A percentile compares a stretch with the other conserved stretches of the same genome.
Evolutionary conservation across 257 asterid species (phyloP).

Genomic region (Coffea canephora): DNA sequence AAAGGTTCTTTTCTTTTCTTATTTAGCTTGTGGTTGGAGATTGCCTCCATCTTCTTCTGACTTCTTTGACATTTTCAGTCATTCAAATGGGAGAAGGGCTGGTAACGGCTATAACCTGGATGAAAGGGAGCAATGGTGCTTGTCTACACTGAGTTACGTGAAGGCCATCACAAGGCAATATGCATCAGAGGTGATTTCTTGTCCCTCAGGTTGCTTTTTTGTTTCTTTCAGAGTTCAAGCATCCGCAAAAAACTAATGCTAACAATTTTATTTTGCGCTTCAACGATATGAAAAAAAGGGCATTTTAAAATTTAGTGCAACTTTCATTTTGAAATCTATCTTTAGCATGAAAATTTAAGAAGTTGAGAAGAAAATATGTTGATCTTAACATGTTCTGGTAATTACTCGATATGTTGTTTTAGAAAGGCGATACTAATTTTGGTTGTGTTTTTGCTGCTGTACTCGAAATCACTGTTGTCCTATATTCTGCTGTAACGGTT

Average conservation of each 20-base stretch:
- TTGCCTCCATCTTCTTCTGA: background rate
- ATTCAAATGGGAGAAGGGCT: slow-evolving; percentile 44
- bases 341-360: background rate
- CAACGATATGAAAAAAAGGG: background rate
- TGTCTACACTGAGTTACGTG: slow-evolving; percentile 85
- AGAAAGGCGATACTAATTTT: background rate
- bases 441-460: background rate
- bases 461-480: background rate
- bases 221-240: slow-evolving; percentile 7
- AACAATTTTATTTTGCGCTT: background rate
- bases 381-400: background rate
- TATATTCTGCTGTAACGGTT: background rate
- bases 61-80: slow-evolving; percentile 33
- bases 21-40: background rate
- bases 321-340: background rate
- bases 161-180: slow-evolving; percentile 90
- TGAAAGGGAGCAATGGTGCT: slow-evolving; percentile 95
- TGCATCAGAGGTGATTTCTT: slow-evolving; percentile 78
- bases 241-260: background rate
- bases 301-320: background rate
- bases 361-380: background rate
- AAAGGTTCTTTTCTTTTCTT: slow-evolving; percentile 47
- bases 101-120: slow-evolving; percentile 56
- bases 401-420: background rate
- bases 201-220: background rate